These are phyloP conservation scores for Phytophthora constricta DNA, from an alignment of 352 stramenopile species.

Conservation along the genomic window DNA sequence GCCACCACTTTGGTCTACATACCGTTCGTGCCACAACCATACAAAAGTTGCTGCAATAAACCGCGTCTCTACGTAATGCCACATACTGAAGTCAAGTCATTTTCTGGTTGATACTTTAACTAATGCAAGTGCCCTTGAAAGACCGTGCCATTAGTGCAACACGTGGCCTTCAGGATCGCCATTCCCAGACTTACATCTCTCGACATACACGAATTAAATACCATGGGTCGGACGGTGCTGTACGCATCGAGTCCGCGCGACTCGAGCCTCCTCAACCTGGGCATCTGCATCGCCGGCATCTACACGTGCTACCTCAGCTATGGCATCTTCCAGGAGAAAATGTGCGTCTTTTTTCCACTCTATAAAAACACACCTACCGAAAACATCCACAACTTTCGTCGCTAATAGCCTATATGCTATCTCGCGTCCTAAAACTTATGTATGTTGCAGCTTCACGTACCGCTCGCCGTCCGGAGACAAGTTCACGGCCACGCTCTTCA, in stretches of 20 bases:
- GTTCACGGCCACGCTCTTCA: constrained; percentile 92
- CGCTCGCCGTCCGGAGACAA: constrained; percentile 79
- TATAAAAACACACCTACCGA: neutral
- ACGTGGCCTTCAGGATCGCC: neutral
- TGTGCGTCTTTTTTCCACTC: constrained; percentile 55
- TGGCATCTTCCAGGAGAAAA: constrained; percentile 95
- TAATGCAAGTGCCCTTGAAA: neutral
- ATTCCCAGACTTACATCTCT: neutral
- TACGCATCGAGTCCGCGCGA: constrained; percentile 51
- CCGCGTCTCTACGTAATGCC: neutral
- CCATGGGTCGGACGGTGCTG: constrained; percentile 53
- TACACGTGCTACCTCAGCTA: constrained; percentile 94
- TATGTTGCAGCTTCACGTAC: constrained; percentile 84
- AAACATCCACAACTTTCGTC: neutral
- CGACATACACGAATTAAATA: constrained; percentile 1
- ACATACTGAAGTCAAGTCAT: too few relatives aligned
- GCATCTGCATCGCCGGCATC: constrained; percentile 89
- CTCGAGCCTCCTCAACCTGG: constrained; percentile 83
- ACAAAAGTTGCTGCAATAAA: neutral
- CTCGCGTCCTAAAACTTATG: neutral
- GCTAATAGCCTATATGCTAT: constrained; percentile 8
- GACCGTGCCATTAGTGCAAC: neutral
- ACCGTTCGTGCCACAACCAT: neutral
- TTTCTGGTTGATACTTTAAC: too few relatives aligned
- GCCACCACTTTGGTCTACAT: neutral